phyloP scores from a whole-genome alignment of 2,329 filamentous ascomycete species.

The Ophiostoma sp. region DNA sequence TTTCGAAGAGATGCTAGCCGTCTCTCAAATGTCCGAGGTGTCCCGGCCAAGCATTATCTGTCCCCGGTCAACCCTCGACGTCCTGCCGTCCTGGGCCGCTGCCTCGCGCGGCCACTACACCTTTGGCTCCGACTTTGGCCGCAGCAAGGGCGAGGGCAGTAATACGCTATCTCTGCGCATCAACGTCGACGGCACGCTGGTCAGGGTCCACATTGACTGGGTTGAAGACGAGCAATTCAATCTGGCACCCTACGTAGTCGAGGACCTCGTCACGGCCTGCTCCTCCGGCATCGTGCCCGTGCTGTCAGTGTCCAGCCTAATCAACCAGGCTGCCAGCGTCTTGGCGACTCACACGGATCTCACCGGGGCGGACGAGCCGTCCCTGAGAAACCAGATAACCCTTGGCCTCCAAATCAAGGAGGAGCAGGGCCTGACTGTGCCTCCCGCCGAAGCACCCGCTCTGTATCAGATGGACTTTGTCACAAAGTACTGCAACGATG shows the following conservation, averaged over 20 bases:
- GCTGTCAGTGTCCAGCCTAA: neutral
- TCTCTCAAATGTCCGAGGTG: neutral
- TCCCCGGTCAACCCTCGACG: constrained; percentile 35
- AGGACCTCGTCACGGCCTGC: neutral
- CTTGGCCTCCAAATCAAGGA: neutral
- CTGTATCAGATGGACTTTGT: neutral
- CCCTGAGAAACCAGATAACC: neutral
- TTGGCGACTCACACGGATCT: neutral
- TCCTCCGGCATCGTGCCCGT: neutral
- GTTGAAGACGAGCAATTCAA: constrained; percentile 12
- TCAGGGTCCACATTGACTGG: constrained; percentile 5
- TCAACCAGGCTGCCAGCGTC: neutral
- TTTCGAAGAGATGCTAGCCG: neutral
- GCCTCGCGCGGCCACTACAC: constrained; percentile 29
- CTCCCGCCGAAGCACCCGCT: neutral
- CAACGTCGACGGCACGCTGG: neutral
- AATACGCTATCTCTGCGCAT: constrained; percentile 11
- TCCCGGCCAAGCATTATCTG: constrained; percentile 36
- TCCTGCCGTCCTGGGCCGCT: constrained; percentile 40
- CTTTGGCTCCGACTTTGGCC: constrained; percentile 32
- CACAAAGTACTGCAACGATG: neutral
- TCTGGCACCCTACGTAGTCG: neutral
- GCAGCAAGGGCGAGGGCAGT: constrained; percentile 32
- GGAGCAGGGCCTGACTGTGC: neutral
- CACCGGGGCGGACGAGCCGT: neutral